phyloP scores from a whole-genome alignment of 805 yeast species.

The Metschnikowia vanudenii region DNA sequence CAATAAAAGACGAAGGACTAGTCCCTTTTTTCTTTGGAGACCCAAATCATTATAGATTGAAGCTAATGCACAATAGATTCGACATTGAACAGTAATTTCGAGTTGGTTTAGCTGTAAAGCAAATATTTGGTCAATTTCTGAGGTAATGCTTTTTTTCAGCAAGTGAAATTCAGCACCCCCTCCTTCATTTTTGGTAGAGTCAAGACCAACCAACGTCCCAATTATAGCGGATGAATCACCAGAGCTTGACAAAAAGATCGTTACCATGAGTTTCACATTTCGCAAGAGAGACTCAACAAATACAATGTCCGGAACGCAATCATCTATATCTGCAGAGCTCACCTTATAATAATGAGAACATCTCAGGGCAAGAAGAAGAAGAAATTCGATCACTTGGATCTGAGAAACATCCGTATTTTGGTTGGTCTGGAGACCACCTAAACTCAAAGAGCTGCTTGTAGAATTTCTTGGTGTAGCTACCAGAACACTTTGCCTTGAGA shows the following conservation, averaged over 20 bases:
- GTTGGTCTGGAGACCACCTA: slow-evolving; percentile 27
- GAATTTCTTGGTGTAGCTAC: slow-evolving; percentile 36
- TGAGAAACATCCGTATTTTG: slow-evolving; percentile 26
- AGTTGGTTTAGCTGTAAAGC: slow-evolving; percentile 36
- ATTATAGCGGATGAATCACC: slow-evolving; percentile 40
- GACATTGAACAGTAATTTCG: slow-evolving; percentile 50
- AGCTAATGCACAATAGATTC: slow-evolving; percentile 65
- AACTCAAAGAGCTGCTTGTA: slow-evolving; percentile 26
- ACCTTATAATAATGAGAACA: slow-evolving; percentile 31
- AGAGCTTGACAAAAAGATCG: slow-evolving; percentile 46
- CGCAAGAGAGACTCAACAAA: slow-evolving; percentile 72
- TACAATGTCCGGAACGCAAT: slow-evolving; percentile 78
- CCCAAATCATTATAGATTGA: slow-evolving; percentile 60
- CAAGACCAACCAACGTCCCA: slow-evolving; percentile 39
- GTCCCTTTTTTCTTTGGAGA: slow-evolving; percentile 63
- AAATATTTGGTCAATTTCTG: slow-evolving; percentile 36
- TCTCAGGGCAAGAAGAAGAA: slow-evolving; percentile 29
- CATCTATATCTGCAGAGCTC: slow-evolving; percentile 60
- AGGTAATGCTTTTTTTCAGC: slow-evolving; percentile 41
- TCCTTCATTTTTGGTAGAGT: slow-evolving; percentile 3
- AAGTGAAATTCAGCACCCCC: slow-evolving; percentile 14
- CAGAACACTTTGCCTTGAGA: slow-evolving; percentile 13
- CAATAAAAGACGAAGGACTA: slow-evolving; percentile 65
- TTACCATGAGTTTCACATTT: slow-evolving; percentile 57
- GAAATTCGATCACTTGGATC: slow-evolving; percentile 33